Percentiles rank a stretch among this genome's conserved stretches.
Evolutionary conservation across 164 flowering plant species (phyloP).

Genomic region (Stephania cephalantha): DNA sequence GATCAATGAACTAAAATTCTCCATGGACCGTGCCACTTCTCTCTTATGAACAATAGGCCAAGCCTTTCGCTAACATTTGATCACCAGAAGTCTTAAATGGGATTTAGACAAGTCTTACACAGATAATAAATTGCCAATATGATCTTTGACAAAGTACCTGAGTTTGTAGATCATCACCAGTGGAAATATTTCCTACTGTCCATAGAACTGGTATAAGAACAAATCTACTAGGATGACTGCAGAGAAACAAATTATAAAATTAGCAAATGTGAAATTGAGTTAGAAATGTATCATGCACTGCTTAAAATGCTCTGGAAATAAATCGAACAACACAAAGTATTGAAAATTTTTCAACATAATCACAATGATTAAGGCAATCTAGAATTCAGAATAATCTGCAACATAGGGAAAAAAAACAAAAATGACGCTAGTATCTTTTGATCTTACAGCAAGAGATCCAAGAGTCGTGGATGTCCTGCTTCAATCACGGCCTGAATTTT

Average conservation of each 20-base stretch:
- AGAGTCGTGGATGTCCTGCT: conserved; percentile 61
- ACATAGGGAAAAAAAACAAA: not conserved
- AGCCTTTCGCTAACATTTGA: too few species aligned
- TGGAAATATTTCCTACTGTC: conserved; percentile 66
- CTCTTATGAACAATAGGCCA: too few species aligned
- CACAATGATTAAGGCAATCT: not conserved
- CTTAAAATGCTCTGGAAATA: not conserved
- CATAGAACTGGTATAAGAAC: conserved; percentile 69
- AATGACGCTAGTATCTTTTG: not conserved
- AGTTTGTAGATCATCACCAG: conserved; percentile 66
- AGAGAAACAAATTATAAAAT: conserved; percentile 11
- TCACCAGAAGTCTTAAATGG: too few species aligned
- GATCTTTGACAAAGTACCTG: conserved; percentile 35
- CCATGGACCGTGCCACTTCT: too few species aligned
- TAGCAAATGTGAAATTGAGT: not conserved
- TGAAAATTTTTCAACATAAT: not conserved
- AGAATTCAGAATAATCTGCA: too few species aligned
- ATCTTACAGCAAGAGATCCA: conserved; percentile 53
- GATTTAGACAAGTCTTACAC: too few species aligned
- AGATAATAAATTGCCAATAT: too few species aligned
- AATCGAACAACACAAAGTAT: not conserved
- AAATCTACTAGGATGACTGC: conserved; percentile 49
- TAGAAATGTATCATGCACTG: too few species aligned
- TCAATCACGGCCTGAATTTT: conserved; percentile 83
- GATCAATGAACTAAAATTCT: too few species aligned